Percentiles rank a stretch among this genome's conserved stretches.
These are phyloP conservation scores for Tolypocladium amazonense DNA, from an alignment of 2,329 filamentous ascomycete genomes.

Conservation along the genomic window DNA sequence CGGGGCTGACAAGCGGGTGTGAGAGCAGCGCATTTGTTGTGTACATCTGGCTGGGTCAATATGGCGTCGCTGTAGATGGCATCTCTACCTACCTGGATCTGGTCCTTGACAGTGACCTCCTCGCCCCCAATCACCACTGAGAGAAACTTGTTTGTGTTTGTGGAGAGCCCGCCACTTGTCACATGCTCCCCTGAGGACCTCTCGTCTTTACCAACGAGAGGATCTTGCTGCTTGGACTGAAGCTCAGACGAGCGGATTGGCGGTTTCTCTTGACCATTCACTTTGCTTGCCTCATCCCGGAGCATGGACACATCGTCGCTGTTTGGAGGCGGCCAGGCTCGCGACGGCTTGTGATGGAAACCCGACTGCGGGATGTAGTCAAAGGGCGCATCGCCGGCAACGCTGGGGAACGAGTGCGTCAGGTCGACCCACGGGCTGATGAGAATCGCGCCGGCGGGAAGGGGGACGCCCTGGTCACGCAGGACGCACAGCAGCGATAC, in stretches of 20 bases:
- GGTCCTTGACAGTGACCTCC: conserved; percentile 67
- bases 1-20: conserved; percentile 83
- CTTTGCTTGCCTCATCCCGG: conserved; percentile 34
- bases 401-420: conserved; percentile 89
- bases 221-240: conserved; percentile 21
- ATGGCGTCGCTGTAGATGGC: not conserved
- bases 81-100: conserved; percentile 62
- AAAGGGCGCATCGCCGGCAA: conserved; percentile 58
- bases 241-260: conserved; percentile 10
- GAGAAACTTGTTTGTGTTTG: conserved; percentile 29
- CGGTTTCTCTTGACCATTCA: conserved; percentile 8
- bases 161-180: conserved; percentile 16
- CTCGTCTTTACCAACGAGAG: conserved; percentile 16
- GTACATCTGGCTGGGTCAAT: conserved; percentile 42
- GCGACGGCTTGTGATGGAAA: conserved; percentile 82
- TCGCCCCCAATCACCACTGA: conserved; percentile 63
- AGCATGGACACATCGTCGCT: conserved; percentile 57
- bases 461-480: conserved; percentile 69
- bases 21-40: conserved; percentile 75
- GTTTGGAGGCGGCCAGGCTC: conserved; percentile 87
- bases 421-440: conserved; percentile 95
- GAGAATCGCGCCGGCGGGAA: conserved; percentile 82
- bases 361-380: conserved; percentile 86
- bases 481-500: conserved; percentile 68
- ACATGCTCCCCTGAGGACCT: conserved; percentile 10